These are phyloP conservation scores for Phycomyces nitens DNA, from an alignment of 192 early-diverging fungal species.

Conservation along the genomic window DNA sequence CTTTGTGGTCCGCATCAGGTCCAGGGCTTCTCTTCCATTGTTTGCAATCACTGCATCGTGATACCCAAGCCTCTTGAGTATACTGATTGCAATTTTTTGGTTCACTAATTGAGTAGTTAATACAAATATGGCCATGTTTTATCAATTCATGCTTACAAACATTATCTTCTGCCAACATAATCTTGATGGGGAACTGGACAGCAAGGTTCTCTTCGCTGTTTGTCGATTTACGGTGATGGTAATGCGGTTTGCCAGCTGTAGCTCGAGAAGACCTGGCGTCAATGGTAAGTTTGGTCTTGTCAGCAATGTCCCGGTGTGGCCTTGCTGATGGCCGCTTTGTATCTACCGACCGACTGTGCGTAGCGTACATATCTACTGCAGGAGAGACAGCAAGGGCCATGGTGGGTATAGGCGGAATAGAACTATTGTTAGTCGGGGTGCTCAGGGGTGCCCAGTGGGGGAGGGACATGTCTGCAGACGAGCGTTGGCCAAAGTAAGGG, in stretches of 20 bases:
- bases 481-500: not conserved
- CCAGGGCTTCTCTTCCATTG: constrained; percentile 48
- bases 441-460: too few species aligned
- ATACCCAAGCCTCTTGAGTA: constrained; percentile 49
- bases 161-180: constrained; percentile 39
- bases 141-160: constrained; percentile 24
- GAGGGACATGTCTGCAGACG: not conserved
- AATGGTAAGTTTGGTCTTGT: not conserved
- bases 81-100: constrained; percentile 52
- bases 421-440: not conserved
- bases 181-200: constrained; percentile 25
- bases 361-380: too few species aligned
- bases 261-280: constrained; percentile 1
- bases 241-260: constrained; percentile 10
- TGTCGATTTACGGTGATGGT: constrained; percentile 9
- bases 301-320: too few species aligned
- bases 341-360: too few species aligned
- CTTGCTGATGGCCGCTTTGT: not conserved
- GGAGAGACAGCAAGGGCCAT: constrained; percentile 1
- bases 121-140: not conserved
- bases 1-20: constrained; percentile 36
- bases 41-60: constrained; percentile 42
- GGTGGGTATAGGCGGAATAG: not conserved
- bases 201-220: constrained; percentile 30
- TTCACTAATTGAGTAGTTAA: constrained; percentile 35